phyloP scores from a whole-genome alignment of 495 filamentous ascomycete genomes.

The Paragyromitra xinjiangensis region DNA sequence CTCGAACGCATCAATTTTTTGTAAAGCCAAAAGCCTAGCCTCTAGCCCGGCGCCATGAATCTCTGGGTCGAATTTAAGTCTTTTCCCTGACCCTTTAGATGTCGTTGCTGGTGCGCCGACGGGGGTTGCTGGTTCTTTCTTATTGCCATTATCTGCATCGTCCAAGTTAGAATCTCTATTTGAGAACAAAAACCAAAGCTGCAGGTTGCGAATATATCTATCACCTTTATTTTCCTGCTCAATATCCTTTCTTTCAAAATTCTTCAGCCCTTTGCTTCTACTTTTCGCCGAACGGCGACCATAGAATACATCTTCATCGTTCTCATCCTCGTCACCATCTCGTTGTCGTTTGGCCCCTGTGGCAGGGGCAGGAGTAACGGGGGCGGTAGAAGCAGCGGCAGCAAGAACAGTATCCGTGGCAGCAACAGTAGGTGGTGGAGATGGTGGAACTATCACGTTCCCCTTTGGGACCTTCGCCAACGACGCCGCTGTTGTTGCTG shows the following conservation, averaged over 20 bases:
- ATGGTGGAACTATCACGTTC: background rate
- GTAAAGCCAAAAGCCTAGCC: constrained; percentile 21
- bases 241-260: background rate
- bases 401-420: background rate
- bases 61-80: constrained; percentile 46
- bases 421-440: background rate
- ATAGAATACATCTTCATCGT: constrained; percentile 28
- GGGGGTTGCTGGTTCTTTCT: constrained; percentile 5
- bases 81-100: background rate
- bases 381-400: background rate
- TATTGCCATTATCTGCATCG: background rate
- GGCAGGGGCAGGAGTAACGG: background rate
- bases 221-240: constrained; percentile 3
- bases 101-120: background rate
- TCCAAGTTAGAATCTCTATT: background rate
- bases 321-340: constrained; percentile 11
- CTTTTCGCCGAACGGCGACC: constrained; percentile 27
- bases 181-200: background rate
- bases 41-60: constrained; percentile 39
- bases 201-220: background rate
- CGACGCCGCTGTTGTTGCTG: background rate
- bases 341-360: constrained; percentile 21
- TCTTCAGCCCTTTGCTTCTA: constrained; percentile 4
- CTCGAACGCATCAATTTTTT: constrained; percentile 34
- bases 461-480: background rate